Percentiles rank a stretch among this genome's conserved stretches.
phyloP scores from a whole-genome alignment of 202 grass and related monocot genomes.

The Miscanthus sacchariflorus region DNA sequence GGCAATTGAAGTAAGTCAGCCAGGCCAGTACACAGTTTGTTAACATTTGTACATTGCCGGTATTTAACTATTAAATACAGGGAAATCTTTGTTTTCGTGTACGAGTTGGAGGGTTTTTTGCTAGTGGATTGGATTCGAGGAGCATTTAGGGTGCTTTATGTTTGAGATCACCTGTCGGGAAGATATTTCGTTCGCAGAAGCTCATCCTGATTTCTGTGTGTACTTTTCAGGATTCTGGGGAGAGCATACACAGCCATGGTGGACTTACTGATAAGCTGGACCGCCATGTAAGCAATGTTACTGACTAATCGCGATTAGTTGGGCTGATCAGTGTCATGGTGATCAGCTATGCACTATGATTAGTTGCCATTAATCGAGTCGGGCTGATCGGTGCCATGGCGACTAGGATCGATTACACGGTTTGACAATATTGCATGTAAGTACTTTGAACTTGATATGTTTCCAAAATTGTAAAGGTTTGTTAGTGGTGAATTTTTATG shows the following conservation, averaged over 20 bases:
- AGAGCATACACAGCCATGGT: constrained; percentile 78
- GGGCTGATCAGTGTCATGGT: too few relatives aligned
- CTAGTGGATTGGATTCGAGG: constrained; percentile 80
- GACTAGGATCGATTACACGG: too few relatives aligned
- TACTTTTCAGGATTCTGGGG: constrained; percentile 73
- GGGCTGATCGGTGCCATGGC: too few relatives aligned
- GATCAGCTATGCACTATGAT: too few relatives aligned
- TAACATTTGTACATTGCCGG: neutral
- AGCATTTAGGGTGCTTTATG: constrained; percentile 61
- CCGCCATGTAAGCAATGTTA: constrained; percentile 58
- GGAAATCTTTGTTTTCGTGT: neutral
- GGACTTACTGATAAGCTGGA: constrained; percentile 83
- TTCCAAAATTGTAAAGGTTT: neutral
- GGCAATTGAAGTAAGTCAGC: neutral
- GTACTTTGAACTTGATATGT: constrained; percentile 15
- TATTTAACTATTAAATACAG: neutral
- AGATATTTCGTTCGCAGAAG: constrained; percentile 2
- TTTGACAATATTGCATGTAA: constrained; percentile 50
- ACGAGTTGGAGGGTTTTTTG: constrained; percentile 72
- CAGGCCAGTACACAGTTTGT: neutral
- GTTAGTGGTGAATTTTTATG: neutral
- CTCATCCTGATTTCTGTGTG: constrained; percentile 21
- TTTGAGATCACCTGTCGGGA: neutral
- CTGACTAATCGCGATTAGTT: too few relatives aligned
- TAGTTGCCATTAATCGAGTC: too few relatives aligned